phyloP scores from a whole-genome alignment of 345 rosid genomes.

The Rhodomyrtus tomentosa region DNA sequence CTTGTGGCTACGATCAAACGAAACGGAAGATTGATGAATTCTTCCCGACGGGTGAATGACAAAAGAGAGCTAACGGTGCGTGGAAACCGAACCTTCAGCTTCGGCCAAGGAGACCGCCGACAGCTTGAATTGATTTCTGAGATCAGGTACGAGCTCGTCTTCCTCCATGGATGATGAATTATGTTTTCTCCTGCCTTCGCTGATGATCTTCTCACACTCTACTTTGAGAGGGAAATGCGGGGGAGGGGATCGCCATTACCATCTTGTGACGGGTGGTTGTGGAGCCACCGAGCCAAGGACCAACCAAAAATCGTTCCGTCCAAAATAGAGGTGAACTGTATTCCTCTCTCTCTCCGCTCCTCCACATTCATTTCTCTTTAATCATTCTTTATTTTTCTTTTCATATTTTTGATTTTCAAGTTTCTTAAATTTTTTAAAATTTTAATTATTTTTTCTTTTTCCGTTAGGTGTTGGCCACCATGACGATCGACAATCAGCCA shows the following conservation, averaged over 20 bases:
- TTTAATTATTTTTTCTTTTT: too few species aligned
- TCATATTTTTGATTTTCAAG: too few species aligned
- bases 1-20: background rate
- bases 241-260: background rate
- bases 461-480: too few species aligned
- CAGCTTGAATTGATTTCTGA: background rate
- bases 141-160: background rate
- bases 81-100: background rate
- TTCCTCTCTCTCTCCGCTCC: too few species aligned
- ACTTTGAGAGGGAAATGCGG: background rate
- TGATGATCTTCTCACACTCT: background rate
- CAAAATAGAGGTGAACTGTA: background rate
- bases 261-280: background rate
- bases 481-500: too few species aligned
- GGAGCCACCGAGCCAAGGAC: background rate
- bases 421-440: too few species aligned
- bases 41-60: background rate
- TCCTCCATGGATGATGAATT: background rate
- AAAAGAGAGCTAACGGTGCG: background rate
- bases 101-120: background rate
- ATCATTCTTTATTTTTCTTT: too few species aligned
- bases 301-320: background rate
- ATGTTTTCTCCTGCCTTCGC: background rate
- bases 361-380: too few species aligned
- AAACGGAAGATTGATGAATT: background rate